Evolutionary conservation across 2,329 filamentous ascomycete genomes (phyloP).

Genomic region (Talaromyces islandicus): DNA sequence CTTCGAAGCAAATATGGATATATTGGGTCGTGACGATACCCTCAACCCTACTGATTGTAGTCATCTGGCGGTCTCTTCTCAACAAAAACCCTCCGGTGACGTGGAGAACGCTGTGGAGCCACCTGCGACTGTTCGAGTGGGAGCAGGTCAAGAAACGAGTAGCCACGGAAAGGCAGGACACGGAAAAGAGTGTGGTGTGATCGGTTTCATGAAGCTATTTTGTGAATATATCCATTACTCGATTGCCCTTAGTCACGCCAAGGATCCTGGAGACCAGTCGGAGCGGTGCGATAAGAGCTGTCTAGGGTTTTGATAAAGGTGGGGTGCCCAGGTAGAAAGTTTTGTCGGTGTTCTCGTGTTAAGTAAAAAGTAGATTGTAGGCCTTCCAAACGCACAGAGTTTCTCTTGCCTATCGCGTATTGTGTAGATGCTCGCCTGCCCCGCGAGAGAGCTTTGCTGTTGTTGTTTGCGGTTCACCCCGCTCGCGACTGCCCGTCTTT

Average conservation of each 20-base stretch:
- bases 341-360: background rate
- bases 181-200: background rate
- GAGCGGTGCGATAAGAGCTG: constrained; percentile 2
- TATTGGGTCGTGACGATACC: constrained; percentile 10
- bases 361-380: background rate
- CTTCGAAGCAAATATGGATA: constrained; percentile 8
- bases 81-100: constrained; percentile 4
- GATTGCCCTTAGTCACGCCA: constrained; percentile 1
- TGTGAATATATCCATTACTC: too few species aligned
- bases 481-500: background rate
- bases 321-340: background rate
- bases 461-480: background rate
- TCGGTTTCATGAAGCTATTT: background rate
- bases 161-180: background rate
- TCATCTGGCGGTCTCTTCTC: constrained; percentile 5
- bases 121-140: background rate
- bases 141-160: background rate
- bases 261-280: background rate
- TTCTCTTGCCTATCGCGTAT: background rate
- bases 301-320: background rate
- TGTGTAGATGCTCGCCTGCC: background rate
- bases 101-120: background rate
- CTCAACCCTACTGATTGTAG: constrained; percentile 5
- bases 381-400: background rate
- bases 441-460: background rate